Conservation (phyloP, 257 asterid species). For the Rhazya stricta region DNA sequence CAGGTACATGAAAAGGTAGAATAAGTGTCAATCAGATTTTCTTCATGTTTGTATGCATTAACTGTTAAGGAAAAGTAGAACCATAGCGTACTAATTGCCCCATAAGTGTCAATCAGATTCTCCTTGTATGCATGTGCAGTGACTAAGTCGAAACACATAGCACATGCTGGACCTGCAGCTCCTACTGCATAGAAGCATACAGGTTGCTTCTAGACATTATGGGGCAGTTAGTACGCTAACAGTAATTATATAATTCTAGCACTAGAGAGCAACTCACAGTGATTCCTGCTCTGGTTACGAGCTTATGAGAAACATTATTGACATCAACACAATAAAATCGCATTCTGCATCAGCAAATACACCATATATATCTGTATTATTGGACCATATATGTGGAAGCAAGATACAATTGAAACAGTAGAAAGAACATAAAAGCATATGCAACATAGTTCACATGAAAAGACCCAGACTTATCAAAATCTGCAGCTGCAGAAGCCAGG, state of each 20-base stretch:
- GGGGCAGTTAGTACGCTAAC: not conserved
- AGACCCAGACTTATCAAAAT: not conserved
- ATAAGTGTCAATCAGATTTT: constrained; percentile 18
- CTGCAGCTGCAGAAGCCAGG: not conserved
- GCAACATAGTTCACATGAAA: not conserved
- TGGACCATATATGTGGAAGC: not conserved
- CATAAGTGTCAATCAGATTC: too few species aligned
- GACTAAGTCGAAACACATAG: not conserved
- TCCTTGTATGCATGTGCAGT: not conserved
- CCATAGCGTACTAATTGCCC: too few species aligned
- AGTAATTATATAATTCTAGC: not conserved
- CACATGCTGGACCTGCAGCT: not conserved
- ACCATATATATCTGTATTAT: not conserved
- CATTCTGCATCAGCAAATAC: constrained; percentile 43
- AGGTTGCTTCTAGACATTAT: not conserved
- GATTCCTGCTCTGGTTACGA: constrained; percentile 76
- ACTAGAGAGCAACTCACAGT: constrained; percentile 58
- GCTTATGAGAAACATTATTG: constrained; percentile 76
- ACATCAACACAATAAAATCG: constrained; percentile 74
- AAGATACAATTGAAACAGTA: not conserved
- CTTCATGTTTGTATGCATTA: not conserved
- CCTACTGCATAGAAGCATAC: not conserved
- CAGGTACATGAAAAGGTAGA: constrained; percentile 37
- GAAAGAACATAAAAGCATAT: not conserved
- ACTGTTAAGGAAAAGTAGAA: constrained; percentile 10